phyloP scores from a whole-genome alignment of 805 yeast species.

The Tetrapisispora pingtungensis region DNA sequence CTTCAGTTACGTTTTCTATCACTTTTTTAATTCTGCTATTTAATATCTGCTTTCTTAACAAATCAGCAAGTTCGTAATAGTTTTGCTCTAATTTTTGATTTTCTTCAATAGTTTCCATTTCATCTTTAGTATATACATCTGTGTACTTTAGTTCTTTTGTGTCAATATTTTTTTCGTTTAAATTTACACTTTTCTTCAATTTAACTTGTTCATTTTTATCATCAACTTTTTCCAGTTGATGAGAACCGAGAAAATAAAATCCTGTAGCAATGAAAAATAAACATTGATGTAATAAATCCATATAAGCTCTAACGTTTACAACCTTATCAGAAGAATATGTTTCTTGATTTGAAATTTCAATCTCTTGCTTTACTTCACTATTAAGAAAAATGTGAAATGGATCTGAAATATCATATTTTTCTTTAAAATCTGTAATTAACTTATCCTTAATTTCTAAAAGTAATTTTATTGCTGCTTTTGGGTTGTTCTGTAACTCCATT shows the following conservation, averaged over 20 bases:
- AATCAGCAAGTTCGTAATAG: conserved; percentile 54
- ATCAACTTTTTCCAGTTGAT: conserved; percentile 19
- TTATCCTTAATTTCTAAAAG: conserved; percentile 36
- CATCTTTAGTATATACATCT: conserved; percentile 20
- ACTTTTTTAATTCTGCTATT: conserved; percentile 29
- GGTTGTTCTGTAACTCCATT: conserved; percentile 45
- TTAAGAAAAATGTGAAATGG: conserved; percentile 7
- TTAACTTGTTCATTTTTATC: conserved; percentile 20
- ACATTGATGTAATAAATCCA: conserved; percentile 60
- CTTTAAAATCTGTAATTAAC: conserved; percentile 19
- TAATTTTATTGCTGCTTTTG: conserved; percentile 39
- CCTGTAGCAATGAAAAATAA: conserved; percentile 60
- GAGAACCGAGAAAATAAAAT: conserved; percentile 23
- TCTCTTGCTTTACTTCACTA: background rate
- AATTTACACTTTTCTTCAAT: conserved; percentile 5
- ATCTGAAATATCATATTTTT: conserved; percentile 13
- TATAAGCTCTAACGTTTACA: conserved; percentile 14
- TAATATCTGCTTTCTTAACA: conserved; percentile 43
- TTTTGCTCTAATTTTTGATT: conserved; percentile 40
- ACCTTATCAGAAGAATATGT: background rate
- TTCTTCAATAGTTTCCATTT: conserved; percentile 18
- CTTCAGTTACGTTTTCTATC: conserved; percentile 16
- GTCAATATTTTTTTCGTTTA: conserved; percentile 6
- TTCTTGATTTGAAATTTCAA: background rate
- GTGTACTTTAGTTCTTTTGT: conserved; percentile 8